phyloP scores from a whole-genome alignment of 1,284 basidiomycete species.

The Tremellales sp. region DNA sequence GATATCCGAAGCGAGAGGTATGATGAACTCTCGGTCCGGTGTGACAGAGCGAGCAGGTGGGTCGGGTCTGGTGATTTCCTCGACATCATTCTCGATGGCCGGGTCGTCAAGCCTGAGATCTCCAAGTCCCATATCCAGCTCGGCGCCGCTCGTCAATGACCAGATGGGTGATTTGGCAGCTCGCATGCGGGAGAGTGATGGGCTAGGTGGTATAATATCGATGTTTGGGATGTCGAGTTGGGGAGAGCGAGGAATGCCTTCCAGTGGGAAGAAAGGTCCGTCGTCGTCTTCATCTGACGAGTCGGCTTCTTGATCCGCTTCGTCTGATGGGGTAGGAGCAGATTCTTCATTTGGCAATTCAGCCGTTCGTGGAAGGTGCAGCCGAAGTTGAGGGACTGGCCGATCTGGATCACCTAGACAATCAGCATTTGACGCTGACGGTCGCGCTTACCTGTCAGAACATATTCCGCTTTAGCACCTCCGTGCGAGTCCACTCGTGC shows the following conservation, averaged over 20 bases:
- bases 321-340: constrained; percentile 14
- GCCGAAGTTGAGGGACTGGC: constrained; percentile 44
- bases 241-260: constrained; percentile 8
- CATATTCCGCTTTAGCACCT: constrained; percentile 47
- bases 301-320: constrained; percentile 17
- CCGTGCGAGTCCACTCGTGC: constrained; percentile 18
- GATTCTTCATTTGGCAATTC: constrained; percentile 5
- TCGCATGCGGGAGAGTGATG: constrained; percentile 26
- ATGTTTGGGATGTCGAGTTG: constrained; percentile 2
- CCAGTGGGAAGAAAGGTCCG: constrained; percentile 1
- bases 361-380: constrained; percentile 29
- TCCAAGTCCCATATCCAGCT: constrained; percentile 20
- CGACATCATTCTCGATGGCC: not conserved
- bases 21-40: constrained; percentile 59
- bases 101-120: constrained; percentile 35
- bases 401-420: constrained; percentile 33
- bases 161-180: constrained; percentile 43
- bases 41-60: not conserved
- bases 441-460: constrained; percentile 38
- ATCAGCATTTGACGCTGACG: constrained; percentile 1
- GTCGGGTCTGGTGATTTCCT: not conserved
- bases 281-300: constrained; percentile 29
- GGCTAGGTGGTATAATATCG: constrained; percentile 34
- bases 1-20: constrained; percentile 75
- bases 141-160: constrained; percentile 34